Percentiles rank a stretch among this genome's conserved stretches.
Conservation (phyloP, 441 rosid genomes). For the Eutrema salsugineum region DNA sequence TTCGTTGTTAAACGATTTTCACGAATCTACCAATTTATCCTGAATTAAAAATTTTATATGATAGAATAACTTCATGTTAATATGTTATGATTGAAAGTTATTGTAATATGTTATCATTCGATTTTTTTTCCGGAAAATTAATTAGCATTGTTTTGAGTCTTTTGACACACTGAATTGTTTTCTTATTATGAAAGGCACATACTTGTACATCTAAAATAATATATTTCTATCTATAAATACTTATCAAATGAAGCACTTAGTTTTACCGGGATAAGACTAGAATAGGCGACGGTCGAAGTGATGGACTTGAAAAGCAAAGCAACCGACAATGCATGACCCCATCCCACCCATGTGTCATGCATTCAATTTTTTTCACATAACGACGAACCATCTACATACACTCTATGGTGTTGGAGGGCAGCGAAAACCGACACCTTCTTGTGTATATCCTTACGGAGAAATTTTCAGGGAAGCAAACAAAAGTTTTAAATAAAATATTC, state of each 20-base stretch:
- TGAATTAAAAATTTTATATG: background rate
- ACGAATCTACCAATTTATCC: background rate
- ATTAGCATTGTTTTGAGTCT: background rate
- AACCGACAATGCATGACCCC: slow-evolving; percentile 4
- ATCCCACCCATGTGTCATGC: slow-evolving; percentile 14
- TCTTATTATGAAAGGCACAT: background rate
- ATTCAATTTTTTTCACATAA: slow-evolving; percentile 2
- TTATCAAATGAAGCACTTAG: too few relatives aligned
- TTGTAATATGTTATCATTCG: background rate
- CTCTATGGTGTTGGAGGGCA: background rate
- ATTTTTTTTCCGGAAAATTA: background rate
- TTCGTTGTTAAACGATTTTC: too few relatives aligned
- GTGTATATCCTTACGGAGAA: background rate
- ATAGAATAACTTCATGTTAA: background rate
- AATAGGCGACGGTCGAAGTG: background rate
- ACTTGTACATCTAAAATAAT: background rate
- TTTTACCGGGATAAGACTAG: too few relatives aligned
- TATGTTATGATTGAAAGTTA: background rate
- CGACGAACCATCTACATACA: slow-evolving; percentile 2
- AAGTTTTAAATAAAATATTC: background rate
- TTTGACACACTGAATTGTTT: background rate
- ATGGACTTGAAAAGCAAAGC: background rate
- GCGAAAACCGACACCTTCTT: background rate
- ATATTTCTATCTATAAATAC: background rate
- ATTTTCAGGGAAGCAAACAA: background rate